These are phyloP conservation scores for Bruguiera gymnorhiza DNA, from an alignment of 345 rosid species.

Conservation along the genomic window DNA sequence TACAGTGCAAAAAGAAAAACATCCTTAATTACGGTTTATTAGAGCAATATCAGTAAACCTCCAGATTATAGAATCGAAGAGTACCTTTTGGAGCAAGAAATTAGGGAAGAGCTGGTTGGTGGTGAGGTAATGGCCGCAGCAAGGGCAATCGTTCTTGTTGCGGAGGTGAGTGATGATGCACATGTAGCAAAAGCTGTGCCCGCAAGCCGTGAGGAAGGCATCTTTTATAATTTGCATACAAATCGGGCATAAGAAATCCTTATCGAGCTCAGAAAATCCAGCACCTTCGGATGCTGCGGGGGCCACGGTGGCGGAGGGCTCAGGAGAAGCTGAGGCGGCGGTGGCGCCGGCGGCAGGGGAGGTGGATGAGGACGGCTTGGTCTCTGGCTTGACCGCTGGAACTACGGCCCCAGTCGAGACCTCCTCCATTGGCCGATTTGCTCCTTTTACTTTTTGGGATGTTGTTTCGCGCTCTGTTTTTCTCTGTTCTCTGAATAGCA, in stretches of 20 bases:
- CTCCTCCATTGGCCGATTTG: conserved; percentile 21
- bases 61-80: neutral
- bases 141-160: conserved; percentile 94
- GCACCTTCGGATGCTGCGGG: neutral
- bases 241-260: conserved; percentile 85
- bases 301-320: conserved; percentile 16
- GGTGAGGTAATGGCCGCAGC: conserved; percentile 78
- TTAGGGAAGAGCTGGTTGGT: conserved; percentile 81
- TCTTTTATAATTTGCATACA: conserved; percentile 96
- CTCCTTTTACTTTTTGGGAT: neutral
- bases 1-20: too few relatives aligned
- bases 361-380: conserved; percentile 17
- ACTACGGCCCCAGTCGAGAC: conserved; percentile 26
- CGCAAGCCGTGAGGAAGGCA: conserved; percentile 93
- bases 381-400: conserved; percentile 26
- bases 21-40: too few relatives aligned
- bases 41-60: too few relatives aligned
- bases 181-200: conserved; percentile 98
- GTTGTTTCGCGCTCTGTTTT: neutral
- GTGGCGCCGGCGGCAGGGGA: too few relatives aligned
- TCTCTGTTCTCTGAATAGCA: neutral
- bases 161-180: conserved; percentile 89
- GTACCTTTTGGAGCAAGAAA: conserved; percentile 84
- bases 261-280: conserved; percentile 39
- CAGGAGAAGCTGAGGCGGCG: too few relatives aligned